Evolutionary conservation across 345 rosid genomes (phyloP).

Genomic region (Murraya koenigii): DNA sequence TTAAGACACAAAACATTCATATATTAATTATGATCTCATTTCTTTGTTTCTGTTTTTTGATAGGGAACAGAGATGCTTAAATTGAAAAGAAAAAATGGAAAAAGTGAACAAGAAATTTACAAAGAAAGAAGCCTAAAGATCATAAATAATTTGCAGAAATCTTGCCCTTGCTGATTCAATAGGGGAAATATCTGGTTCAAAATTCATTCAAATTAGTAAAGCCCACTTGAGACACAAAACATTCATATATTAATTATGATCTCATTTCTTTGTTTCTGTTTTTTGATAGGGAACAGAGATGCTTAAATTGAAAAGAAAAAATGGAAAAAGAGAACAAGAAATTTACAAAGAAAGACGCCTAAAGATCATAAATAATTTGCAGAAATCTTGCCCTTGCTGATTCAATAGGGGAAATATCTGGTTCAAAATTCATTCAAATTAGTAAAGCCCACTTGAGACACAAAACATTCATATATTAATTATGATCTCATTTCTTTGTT

Average conservation of each 20-base stretch:
- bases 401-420: conserved; percentile 87
- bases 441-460: background rate
- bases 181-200: conserved; percentile 67
- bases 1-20: background rate
- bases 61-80: too few relatives aligned
- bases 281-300: too few relatives aligned
- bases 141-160: conserved; percentile 57
- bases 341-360: too few relatives aligned
- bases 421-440: conserved; percentile 16
- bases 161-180: conserved; percentile 82
- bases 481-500: background rate
- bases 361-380: conserved; percentile 37
- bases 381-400: conserved; percentile 79
- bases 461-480: background rate
- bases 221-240: background rate
- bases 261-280: background rate
- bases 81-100: too few relatives aligned
- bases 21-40: background rate
- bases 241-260: background rate
- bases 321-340: too few relatives aligned
- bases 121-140: too few relatives aligned
- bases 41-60: background rate
- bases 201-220: conserved; percentile 13
- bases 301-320: too few relatives aligned
- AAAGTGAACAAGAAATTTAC: too few relatives aligned